Conservation (phyloP, 2,329 filamentous ascomycete genomes). For the Beauveria scarabaeidicola region DNA sequence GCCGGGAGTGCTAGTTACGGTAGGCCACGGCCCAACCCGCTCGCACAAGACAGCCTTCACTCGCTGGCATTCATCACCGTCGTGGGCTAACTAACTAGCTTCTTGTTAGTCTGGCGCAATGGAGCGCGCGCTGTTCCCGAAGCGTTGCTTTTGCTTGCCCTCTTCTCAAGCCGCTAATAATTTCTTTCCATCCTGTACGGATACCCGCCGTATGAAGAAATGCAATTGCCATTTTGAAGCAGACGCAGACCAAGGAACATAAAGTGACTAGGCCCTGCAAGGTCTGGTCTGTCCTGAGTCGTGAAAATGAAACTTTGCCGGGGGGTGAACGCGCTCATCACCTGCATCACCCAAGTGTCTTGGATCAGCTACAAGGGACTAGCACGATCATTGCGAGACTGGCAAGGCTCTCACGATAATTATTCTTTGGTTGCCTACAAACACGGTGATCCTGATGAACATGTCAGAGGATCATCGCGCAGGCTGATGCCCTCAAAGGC, state of each 20-base stretch:
- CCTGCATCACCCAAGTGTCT: constrained; percentile 1
- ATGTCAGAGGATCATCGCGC: neutral
- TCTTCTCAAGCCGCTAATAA: neutral
- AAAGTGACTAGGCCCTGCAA: neutral
- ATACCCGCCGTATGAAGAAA: neutral
- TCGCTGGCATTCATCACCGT: neutral
- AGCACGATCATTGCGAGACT: neutral
- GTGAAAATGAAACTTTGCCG: neutral
- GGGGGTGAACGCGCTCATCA: neutral
- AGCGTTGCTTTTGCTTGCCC: neutral
- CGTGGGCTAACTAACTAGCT: neutral
- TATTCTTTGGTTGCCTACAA: neutral
- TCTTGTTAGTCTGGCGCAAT: neutral
- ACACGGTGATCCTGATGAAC: too few relatives aligned
- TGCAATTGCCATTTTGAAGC: neutral
- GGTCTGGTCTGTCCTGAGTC: neutral
- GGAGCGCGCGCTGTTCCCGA: neutral
- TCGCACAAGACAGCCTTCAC: neutral
- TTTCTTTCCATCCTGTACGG: neutral
- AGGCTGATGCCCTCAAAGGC: too few relatives aligned
- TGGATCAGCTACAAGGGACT: constrained; percentile 2
- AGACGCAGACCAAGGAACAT: neutral
- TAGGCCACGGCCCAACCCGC: neutral
- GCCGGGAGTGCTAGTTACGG: neutral
- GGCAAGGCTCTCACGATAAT: neutral